Percentiles rank a stretch among this genome's conserved stretches.
phyloP scores from a whole-genome alignment of 2,329 filamentous ascomycete species.

The Westerdykella aurantiaca region DNA sequence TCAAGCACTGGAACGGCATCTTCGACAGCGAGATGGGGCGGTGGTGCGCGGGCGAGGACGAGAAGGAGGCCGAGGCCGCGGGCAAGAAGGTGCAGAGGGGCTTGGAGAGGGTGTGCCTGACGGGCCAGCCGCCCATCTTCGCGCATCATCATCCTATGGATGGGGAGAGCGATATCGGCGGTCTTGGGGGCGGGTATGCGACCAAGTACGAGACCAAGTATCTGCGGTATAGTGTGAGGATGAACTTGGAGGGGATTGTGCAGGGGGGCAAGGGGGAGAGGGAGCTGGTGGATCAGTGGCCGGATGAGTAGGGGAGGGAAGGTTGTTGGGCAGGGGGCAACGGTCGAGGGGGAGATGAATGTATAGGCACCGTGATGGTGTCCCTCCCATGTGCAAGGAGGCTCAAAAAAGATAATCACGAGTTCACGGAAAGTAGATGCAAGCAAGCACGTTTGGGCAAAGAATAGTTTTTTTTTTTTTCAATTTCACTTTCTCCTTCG shows the following conservation, averaged over 20 bases:
- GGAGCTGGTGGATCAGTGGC: constrained; percentile 28
- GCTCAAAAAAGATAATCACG: no score
- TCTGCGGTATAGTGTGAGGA: constrained; percentile 26
- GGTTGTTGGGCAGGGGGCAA: no score
- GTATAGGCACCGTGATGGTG: no score
- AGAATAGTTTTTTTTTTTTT: no score
- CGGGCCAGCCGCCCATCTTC: constrained; percentile 25
- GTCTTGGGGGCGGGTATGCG: constrained; percentile 27
- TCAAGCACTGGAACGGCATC: constrained; percentile 26
- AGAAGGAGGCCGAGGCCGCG: constrained; percentile 11
- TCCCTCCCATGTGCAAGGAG: no score
- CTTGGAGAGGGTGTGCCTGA: constrained; percentile 22
- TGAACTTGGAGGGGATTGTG: constrained; percentile 27
- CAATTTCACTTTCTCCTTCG: no score
- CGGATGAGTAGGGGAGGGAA: constrained; percentile 11
- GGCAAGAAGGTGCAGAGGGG: constrained; percentile 4
- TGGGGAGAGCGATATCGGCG: constrained; percentile 28
- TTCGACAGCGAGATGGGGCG: constrained; percentile 24
- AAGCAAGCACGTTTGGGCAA: no score
- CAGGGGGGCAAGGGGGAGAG: constrained; percentile 9
- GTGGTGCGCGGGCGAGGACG: constrained; percentile 25
- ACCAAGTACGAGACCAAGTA: constrained; percentile 28
- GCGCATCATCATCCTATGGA: constrained; percentile 27
- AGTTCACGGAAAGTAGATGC: no score
- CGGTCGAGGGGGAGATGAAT: no score